phyloP scores from a whole-genome alignment of 78 protist species.

The Guillardia theta region DNA sequence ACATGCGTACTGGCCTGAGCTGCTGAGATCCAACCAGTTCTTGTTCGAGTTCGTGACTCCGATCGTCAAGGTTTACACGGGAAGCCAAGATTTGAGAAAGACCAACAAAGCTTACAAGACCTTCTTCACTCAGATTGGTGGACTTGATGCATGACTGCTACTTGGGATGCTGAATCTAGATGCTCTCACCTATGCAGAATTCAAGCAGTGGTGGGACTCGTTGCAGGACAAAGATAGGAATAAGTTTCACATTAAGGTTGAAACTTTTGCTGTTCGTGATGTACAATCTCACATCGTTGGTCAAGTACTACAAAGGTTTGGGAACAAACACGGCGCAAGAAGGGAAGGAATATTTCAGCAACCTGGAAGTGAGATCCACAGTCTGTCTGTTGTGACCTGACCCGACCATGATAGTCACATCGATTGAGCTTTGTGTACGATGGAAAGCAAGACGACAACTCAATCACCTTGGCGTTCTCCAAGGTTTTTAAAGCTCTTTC shows the following conservation, averaged over 20 bases:
- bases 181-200: too few relatives aligned
- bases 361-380: too few relatives aligned
- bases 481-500: not conserved
- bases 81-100: not conserved
- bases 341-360: conserved; percentile 92
- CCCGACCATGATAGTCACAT: too few relatives aligned
- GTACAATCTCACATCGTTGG: too few relatives aligned
- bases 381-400: too few relatives aligned
- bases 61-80: conserved; percentile 85
- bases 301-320: conserved; percentile 97
- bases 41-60: conserved; percentile 97
- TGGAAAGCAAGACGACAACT: conserved; percentile 62
- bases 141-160: too few relatives aligned
- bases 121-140: too few relatives aligned
- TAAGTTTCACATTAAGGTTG: too few relatives aligned
- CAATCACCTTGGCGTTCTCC: conserved; percentile 47
- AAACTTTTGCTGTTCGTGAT: too few relatives aligned
- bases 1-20: not conserved
- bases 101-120: not conserved
- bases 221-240: too few relatives aligned
- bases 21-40: conserved; percentile 64
- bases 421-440: not conserved
- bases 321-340: conserved; percentile 93
- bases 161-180: too few relatives aligned
- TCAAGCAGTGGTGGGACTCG: conserved; percentile 54